Evolutionary conservation across 2,329 filamentous ascomycete species (phyloP), one percentile per base, ranked within the genome.

Genomic region (Penicillium sp.): DNA sequence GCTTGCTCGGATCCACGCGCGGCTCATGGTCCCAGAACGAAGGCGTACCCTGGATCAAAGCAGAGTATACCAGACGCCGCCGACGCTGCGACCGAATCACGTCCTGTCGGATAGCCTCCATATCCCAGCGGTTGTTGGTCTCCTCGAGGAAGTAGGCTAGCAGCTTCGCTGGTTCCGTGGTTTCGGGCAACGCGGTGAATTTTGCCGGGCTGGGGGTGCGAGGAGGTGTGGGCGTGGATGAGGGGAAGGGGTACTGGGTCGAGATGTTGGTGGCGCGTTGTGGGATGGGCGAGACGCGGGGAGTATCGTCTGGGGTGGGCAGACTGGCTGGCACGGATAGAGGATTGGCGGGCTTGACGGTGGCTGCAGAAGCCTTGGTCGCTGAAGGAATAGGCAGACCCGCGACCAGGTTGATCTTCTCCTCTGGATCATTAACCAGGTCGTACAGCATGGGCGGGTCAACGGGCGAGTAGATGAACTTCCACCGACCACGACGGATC

Each of bases 401-500:
- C 3, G 76, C 75, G 3, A 72, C 77, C 51, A 96, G 81, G 76
- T 96, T 94, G 67, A 84, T 80, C n/a, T 92, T 78, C 80, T 97
- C 92, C 37, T 88, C 79, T 0, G 92, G 92, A 72, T 97, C 93
- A 22, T 82, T 78, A 49, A 83, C 82, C 7, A 97, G 83, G 78
- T 97, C 91, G 83, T 88, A 97, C 13, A 97, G 85, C 80, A 95
- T 92, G 33, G 91, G 89, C 35, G 90, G 89, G 73, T 97, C 93
- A 24, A 89, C 89, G 7, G 93, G 88, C 72, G 92, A 97, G 65
- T 87, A 92, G 66, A 95, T 88, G 77, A 93, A 97, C 82, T 97
- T 97, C 92, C 92, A 97, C 51, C 86, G 84, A 9, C 92, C 92
- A 58, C 92, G 89, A 61, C 91, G 89, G 73, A 97, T 97, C 93